Conservation (phyloP, 257 asterid genomes). For the Pogostemon cablin region DNA sequence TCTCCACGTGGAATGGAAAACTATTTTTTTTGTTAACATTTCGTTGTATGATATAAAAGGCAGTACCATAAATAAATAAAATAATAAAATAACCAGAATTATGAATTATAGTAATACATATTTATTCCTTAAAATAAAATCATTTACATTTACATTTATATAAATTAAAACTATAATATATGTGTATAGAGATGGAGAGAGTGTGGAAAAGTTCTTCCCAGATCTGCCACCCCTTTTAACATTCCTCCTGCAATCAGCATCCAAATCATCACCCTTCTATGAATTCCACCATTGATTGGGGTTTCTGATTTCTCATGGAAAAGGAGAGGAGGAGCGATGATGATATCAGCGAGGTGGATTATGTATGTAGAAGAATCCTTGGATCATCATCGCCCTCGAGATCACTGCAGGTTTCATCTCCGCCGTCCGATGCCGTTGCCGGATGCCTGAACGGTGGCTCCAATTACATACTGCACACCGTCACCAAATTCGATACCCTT, state of each 20-base stretch:
- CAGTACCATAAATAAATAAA: too few relatives aligned
- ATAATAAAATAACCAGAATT: too few relatives aligned
- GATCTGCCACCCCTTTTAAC: slow-evolving; percentile 40
- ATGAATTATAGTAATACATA: too few relatives aligned
- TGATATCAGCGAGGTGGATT: slow-evolving; percentile 35
- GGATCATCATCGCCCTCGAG: slow-evolving; percentile 46
- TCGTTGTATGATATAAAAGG: too few relatives aligned
- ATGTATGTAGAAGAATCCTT: slow-evolving; percentile 27
- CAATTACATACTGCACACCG: slow-evolving; percentile 53
- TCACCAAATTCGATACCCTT: slow-evolving; percentile 67
- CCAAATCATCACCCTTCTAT: slow-evolving; percentile 12
- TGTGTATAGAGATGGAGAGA: slow-evolving; percentile 20
- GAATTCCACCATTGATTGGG: slow-evolving; percentile 18
- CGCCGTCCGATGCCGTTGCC: slow-evolving; percentile 34
- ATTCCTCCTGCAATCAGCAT: slow-evolving; percentile 20
- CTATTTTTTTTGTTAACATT: too few relatives aligned
- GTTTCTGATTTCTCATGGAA: slow-evolving; percentile 35
- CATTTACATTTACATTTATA: not conserved
- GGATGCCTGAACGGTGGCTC: slow-evolving; percentile 36
- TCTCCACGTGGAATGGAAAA: too few relatives aligned
- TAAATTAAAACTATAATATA: too few relatives aligned
- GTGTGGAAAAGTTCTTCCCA: slow-evolving; percentile 31
- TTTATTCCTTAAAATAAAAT: not conserved
- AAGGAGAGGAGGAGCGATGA: slow-evolving; percentile 36
- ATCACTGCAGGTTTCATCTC: slow-evolving; percentile 40